phyloP scores from a whole-genome alignment of 2,329 filamentous ascomycete species.

The Intubia oerlemansii region DNA sequence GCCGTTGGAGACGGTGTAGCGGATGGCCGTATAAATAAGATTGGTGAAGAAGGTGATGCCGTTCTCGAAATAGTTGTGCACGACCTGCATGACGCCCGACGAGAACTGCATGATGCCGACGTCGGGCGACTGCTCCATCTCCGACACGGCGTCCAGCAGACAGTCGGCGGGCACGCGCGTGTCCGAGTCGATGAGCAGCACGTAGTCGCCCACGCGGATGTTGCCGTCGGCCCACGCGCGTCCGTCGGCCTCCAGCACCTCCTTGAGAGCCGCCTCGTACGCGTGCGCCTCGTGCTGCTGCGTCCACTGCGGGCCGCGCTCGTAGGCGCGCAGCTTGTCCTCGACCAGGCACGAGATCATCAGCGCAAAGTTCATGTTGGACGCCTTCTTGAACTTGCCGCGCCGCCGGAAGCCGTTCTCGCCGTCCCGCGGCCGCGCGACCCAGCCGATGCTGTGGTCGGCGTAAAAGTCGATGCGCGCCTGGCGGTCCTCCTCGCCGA shows the following conservation, averaged over 20 bases:
- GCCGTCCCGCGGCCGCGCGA: constrained; percentile 41
- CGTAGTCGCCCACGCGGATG: constrained; percentile 69
- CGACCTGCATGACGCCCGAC: constrained; percentile 61
- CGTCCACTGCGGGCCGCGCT: constrained; percentile 40
- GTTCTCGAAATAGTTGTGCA: constrained; percentile 50
- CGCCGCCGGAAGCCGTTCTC: constrained; percentile 39
- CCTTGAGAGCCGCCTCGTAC: constrained; percentile 42
- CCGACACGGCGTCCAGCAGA: constrained; percentile 56
- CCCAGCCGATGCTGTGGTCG: constrained; percentile 49
- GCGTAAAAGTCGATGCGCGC: constrained; percentile 47
- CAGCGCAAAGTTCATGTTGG: constrained; percentile 51
- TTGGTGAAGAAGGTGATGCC: constrained; percentile 54
- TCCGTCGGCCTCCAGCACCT: constrained; percentile 44
- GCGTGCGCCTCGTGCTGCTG: constrained; percentile 45
- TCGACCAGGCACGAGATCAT: constrained; percentile 50
- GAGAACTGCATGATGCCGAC: constrained; percentile 63
- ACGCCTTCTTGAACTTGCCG: constrained; percentile 50
- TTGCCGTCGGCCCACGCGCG: constrained; percentile 69
- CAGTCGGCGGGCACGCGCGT: constrained; percentile 61
- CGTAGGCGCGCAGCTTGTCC: constrained; percentile 37
- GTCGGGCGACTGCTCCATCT: constrained; percentile 62
- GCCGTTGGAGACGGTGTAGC: constrained; percentile 56
- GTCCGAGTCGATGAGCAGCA: constrained; percentile 58
- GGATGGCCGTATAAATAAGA: constrained; percentile 56
- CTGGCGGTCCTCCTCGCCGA: constrained; percentile 37